These are phyloP conservation scores for Botrytis porri DNA, from an alignment of 2,329 filamentous ascomycete genomes.

Conservation along the genomic window DNA sequence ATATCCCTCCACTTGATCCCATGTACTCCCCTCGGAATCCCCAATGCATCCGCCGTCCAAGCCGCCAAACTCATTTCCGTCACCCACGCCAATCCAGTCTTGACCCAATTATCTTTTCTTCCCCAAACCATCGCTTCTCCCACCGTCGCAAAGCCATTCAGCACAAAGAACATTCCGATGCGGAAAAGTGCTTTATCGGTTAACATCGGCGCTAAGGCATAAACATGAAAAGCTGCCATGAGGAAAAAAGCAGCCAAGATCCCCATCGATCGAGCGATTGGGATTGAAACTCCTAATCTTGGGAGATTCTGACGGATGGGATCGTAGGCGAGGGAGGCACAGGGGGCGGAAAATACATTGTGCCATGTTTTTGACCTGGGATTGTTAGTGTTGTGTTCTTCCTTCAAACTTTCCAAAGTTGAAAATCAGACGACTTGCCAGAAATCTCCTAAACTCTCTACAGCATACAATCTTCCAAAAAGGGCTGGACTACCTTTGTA, in stretches of 20 bases:
- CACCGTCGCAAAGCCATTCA: conserved; percentile 42
- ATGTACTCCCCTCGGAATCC: conserved; percentile 39
- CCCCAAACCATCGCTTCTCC: conserved; percentile 40
- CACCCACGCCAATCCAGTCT: conserved; percentile 37
- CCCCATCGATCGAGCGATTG: conserved; percentile 38
- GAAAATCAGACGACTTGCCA: conserved; percentile 35
- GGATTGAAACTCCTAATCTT: conserved; percentile 36
- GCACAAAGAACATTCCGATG: conserved; percentile 41
- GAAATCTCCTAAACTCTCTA: conserved; percentile 40
- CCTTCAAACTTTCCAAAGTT: background rate
- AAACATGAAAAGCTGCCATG: conserved; percentile 44
- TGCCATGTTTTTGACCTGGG: conserved; percentile 43
- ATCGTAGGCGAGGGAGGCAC: conserved; percentile 41
- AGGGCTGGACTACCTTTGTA: conserved; percentile 41
- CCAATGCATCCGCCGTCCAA: conserved; percentile 38
- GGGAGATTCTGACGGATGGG: conserved; percentile 39
- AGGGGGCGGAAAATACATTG: conserved; percentile 43
- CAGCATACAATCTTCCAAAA: conserved; percentile 42
- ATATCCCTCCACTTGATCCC: conserved; percentile 37
- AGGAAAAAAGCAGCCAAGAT: conserved; percentile 41
- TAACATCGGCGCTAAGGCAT: conserved; percentile 40
- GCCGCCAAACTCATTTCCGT: conserved; percentile 39
- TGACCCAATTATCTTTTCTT: conserved; percentile 37
- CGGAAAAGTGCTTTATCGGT: conserved; percentile 35
- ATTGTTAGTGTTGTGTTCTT: background rate